Conservation (phyloP, 306 rosid genomes). For the Spatholobus suberectus region DNA sequence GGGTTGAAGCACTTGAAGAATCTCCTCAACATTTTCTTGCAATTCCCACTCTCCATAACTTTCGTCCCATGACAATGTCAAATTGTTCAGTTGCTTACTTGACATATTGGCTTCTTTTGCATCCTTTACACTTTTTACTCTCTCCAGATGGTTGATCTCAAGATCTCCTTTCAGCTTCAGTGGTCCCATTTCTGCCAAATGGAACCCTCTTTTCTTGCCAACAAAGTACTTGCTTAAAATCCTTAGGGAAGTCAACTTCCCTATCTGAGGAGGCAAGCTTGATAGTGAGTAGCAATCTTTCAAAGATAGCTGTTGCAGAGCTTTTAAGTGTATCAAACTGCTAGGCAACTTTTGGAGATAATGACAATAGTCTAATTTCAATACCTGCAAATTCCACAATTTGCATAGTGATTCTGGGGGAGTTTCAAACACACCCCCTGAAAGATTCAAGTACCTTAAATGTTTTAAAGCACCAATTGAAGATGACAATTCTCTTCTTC, state of each 20-base stretch:
- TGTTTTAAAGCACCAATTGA: neutral
- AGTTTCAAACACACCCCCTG: accelerated
- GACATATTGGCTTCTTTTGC: constrained; percentile 30
- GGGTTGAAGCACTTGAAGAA: constrained; percentile 45
- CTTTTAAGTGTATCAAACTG: neutral
- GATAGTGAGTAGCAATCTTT: neutral
- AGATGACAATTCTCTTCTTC: neutral
- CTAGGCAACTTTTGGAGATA: neutral
- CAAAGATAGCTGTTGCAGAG: constrained; percentile 21
- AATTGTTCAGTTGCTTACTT: neutral
- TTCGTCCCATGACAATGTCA: neutral
- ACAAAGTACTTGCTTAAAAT: neutral
- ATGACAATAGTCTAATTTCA: neutral
- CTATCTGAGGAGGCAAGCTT: neutral
- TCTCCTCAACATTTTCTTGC: constrained; percentile 21
- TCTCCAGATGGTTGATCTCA: constrained; percentile 32
- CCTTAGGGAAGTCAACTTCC: constrained; percentile 16
- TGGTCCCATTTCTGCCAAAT: constrained; percentile 14
- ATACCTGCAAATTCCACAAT: constrained; percentile 20
- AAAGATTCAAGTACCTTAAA: constrained; percentile 40
- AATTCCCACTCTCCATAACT: neutral
- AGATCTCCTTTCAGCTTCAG: constrained; percentile 38
- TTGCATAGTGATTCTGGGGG: constrained; percentile 22
- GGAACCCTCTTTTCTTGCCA: constrained; percentile 24
- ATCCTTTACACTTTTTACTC: neutral